A percentile compares a stretch with the other conserved stretches of the same genome.
Conservation (phyloP, 495 filamentous ascomycete genomes). For the Penicillium argentinense region DNA sequence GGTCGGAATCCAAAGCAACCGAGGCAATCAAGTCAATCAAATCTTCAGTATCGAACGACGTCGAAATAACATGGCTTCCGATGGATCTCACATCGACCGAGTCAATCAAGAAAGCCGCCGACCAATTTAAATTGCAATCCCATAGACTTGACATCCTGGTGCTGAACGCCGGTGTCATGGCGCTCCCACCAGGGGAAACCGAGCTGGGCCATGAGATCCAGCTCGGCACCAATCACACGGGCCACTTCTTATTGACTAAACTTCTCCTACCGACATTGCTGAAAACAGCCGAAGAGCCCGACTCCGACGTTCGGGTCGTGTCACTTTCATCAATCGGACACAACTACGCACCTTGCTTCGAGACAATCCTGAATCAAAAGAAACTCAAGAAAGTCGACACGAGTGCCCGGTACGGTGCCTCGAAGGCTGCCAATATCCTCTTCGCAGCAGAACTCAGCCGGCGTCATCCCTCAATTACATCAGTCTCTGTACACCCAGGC, state of each 20-base stretch:
- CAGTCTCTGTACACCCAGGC: constrained; percentile 50
- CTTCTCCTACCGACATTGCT: constrained; percentile 33
- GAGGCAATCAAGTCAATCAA: constrained; percentile 26
- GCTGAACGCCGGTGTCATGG: constrained; percentile 65
- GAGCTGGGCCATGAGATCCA: constrained; percentile 54
- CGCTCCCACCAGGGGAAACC: constrained; percentile 38
- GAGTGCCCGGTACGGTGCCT: constrained; percentile 53
- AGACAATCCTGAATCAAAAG: constrained; percentile 30
- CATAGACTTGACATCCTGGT: constrained; percentile 62
- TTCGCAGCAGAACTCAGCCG: constrained; percentile 49
- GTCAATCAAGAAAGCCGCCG: constrained; percentile 53
- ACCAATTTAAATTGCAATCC: constrained; percentile 45
- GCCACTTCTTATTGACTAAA: constrained; percentile 60
- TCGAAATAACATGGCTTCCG: constrained; percentile 40
- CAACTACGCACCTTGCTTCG: constrained; percentile 26
- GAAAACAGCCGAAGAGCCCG: constrained; percentile 30
- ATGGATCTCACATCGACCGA: constrained; percentile 45
- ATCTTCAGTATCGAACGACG: constrained; percentile 14
- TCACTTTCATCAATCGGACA: constrained; percentile 39
- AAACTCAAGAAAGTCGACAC: constrained; percentile 38
- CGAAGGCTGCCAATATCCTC: constrained; percentile 61
- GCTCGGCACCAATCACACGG: constrained; percentile 58
- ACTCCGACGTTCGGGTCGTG: constrained; percentile 46
- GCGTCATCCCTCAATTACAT: constrained; percentile 44
- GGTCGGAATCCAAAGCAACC: constrained; percentile 31